phyloP scores from a whole-genome alignment of 2,329 filamentous ascomycete genomes.

The Ascochyta lentis region DNA sequence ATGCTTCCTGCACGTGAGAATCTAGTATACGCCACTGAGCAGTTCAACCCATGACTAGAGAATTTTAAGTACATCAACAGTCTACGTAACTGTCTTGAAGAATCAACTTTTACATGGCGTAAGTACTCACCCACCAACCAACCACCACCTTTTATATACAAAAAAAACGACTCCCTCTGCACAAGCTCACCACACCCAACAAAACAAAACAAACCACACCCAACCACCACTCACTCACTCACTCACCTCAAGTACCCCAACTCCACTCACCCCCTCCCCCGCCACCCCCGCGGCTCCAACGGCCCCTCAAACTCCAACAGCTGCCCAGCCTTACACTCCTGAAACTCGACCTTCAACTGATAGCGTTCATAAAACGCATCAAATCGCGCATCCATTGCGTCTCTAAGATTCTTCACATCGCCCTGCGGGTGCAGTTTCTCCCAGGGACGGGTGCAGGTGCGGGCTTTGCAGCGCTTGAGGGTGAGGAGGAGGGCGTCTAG shows the following conservation, averaged over 20 bases:
- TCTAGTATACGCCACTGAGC: no score
- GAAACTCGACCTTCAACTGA: slow-evolving; percentile 60
- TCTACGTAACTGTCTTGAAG: no score
- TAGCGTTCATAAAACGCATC: slow-evolving; percentile 62
- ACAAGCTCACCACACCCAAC: no score
- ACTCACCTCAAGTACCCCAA: slow-evolving; percentile 12
- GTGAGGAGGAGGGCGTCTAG: slow-evolving; percentile 66
- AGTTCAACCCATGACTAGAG: no score
- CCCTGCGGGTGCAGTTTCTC: slow-evolving; percentile 62
- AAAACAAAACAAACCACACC: background rate
- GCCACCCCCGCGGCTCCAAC: slow-evolving; percentile 26
- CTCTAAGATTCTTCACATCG: slow-evolving; percentile 58
- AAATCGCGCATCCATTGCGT: slow-evolving; percentile 58
- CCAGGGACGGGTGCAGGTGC: slow-evolving; percentile 65
- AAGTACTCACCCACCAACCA: no score
- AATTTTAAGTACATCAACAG: no score
- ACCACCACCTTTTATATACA: no score
- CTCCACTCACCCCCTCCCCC: slow-evolving; percentile 28
- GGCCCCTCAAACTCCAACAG: slow-evolving; percentile 62
- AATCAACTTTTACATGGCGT: no score
- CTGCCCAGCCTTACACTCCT: slow-evolving; percentile 64
- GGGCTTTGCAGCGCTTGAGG: slow-evolving; percentile 66
- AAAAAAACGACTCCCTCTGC: no score
- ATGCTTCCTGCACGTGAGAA: no score
- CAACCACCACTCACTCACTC: background rate